phyloP scores from a whole-genome alignment of 441 rosid species.

The Croton laevigatus region DNA sequence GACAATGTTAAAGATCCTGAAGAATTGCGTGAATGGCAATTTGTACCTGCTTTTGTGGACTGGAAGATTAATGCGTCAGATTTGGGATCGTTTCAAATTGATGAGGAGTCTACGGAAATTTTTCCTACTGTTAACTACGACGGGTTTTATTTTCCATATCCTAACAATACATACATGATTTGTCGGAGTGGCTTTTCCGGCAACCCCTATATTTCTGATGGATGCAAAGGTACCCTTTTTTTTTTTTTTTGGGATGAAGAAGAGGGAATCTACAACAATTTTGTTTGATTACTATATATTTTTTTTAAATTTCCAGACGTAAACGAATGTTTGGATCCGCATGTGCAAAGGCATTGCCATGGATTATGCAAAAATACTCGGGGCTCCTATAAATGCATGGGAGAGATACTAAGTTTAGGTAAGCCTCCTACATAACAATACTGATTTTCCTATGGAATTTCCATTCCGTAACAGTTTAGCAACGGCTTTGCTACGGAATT shows the following conservation, averaged over 20 bases:
- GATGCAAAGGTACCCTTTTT: background rate
- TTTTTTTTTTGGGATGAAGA: too few relatives aligned
- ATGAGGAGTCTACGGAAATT: background rate
- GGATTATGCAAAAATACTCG: slow-evolving; percentile 1
- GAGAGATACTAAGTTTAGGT: slow-evolving; percentile 2
- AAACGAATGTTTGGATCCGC: slow-evolving; percentile 2
- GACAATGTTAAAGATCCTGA: background rate
- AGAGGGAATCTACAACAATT: too few relatives aligned
- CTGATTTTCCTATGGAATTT: too few relatives aligned
- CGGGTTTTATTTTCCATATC: background rate
- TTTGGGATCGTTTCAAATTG: background rate
- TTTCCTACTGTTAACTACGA: background rate
- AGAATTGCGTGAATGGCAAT: background rate
- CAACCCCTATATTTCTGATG: slow-evolving; percentile 4
- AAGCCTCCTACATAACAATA: background rate
- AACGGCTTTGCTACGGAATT: too few relatives aligned
- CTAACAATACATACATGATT: too few relatives aligned
- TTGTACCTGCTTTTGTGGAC: background rate
- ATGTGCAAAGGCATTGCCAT: background rate
- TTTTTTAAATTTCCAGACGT: background rate
- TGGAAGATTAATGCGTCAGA: background rate
- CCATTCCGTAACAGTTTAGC: too few relatives aligned
- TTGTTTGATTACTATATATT: too few relatives aligned
- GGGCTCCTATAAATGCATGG: slow-evolving; percentile 12
- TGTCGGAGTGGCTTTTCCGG: background rate